Base-by-base conservation (phyloP, 768 basidiomycete genomes). In the Serendipita sp. region DNA sequence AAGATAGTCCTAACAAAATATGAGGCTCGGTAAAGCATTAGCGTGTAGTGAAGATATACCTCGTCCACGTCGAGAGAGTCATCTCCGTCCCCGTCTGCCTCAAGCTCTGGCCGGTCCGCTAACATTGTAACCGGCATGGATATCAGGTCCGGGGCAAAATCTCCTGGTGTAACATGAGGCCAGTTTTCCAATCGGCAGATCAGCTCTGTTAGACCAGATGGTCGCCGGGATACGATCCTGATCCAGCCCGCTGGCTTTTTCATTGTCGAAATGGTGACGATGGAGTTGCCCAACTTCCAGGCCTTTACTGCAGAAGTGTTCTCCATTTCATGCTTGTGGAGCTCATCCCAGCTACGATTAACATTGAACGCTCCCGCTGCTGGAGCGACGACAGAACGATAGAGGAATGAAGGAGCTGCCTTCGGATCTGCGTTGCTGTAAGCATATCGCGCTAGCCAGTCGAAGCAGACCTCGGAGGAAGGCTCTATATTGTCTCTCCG, bases 391-490 rank as follows among this genome's bases (percentile, higher is more conserved):
- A 95, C 78, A 61, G 93, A 82, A 38, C 93, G 87, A 65, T 79
- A 82, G 62, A 97, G 78, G 60, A 85, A 77, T 0, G 90, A 90
- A 33, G 78, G 79, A 0, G 91, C 82, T 1, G 95, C 91, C 16
- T 88, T 82, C 1, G 95, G 94, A 70, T 96, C 93, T 16, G 92
- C 91, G 68, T 87, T 92, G 14, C 86, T 91, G 68, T 94, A 97
- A 0, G 95, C 87, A 70, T 96, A 96, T 17, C 96, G 80, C 9
- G 91, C 87, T 17, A 99, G 78, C 92, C 94, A 98, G 71, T 99
- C 96, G 69, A 98, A 94, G 73, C 91, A 95, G 38, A 98, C 95
- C 70, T 97, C 91, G 0, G 93, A 90, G 28, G 86, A 85, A 64
- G 89, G 90, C 71, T 98, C 96, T 3, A 94, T 76, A 42, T 81